A percentile compares a stretch with the other conserved stretches of the same genome.
These are phyloP conservation scores for Pugionium cornutum DNA, from an alignment of 345 rosid species.

Conservation along the genomic window DNA sequence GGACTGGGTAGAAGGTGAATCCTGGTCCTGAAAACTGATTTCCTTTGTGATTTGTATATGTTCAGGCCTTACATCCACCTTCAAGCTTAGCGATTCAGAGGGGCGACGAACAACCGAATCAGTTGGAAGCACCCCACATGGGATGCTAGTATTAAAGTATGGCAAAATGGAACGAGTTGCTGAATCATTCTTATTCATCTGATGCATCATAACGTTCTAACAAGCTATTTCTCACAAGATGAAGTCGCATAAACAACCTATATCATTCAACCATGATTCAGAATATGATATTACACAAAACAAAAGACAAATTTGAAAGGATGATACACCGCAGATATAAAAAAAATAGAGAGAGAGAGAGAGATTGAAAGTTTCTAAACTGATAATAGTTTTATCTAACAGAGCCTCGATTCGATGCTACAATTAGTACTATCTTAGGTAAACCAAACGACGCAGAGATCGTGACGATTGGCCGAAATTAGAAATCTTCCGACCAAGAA, in stretches of 20 bases:
- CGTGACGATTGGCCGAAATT: conserved; percentile 29
- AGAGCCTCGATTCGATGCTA: conserved; percentile 24
- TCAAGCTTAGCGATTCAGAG: conserved; percentile 51
- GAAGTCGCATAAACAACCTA: conserved; percentile 17
- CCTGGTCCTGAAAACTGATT: conserved; percentile 61
- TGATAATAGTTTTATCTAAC: neutral
- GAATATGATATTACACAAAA: neutral
- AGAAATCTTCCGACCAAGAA: conserved; percentile 40
- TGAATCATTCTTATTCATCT: conserved; percentile 45
- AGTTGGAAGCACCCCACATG: conserved; percentile 45
- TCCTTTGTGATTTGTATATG: conserved; percentile 46
- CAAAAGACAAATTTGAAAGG: neutral
- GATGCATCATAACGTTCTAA: conserved; percentile 47
- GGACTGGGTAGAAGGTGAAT: conserved; percentile 69
- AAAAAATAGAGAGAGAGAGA: conserved; percentile 19
- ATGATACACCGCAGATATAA: neutral
- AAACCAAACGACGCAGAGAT: conserved; percentile 29
- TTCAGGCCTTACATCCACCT: conserved; percentile 48
- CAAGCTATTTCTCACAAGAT: conserved; percentile 3
- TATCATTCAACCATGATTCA: neutral
- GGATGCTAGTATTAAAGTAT: conserved; percentile 45
- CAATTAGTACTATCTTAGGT: conserved; percentile 34
- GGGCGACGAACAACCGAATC: neutral
- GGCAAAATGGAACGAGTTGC: conserved; percentile 27
- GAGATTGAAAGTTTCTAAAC: conserved; percentile 26